phyloP scores from a whole-genome alignment of 1,139 yeast genomes.

The Candida glucosophila region DNA sequence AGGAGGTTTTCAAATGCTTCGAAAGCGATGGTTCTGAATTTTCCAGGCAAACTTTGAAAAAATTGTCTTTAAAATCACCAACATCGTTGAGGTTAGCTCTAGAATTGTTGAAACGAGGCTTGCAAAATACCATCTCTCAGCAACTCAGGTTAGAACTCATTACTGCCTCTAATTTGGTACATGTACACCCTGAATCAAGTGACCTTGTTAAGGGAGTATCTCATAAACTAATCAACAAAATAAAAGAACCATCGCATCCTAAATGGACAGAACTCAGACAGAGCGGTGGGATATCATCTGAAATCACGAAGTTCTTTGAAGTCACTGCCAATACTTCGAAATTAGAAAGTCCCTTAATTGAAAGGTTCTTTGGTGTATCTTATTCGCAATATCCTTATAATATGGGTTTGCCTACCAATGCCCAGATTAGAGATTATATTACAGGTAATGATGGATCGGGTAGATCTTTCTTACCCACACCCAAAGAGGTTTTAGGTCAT shows the following conservation, averaged over 20 bases:
- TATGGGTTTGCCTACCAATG: conserved; percentile 73
- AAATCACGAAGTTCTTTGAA: conserved; percentile 14
- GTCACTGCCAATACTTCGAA: conserved; percentile 21
- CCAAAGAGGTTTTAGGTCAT: conserved; percentile 52
- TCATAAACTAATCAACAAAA: conserved; percentile 60
- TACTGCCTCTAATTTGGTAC: conserved; percentile 72
- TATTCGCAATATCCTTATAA: conserved; percentile 62
- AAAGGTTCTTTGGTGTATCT: conserved; percentile 40
- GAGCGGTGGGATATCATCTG: conserved; percentile 12
- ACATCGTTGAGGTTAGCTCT: conserved; percentile 72
- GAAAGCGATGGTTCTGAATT: conserved; percentile 52
- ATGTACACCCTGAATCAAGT: conserved; percentile 41
- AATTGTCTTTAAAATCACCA: conserved; percentile 57
- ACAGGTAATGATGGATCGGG: conserved; percentile 58
- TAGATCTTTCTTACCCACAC: conserved; percentile 60
- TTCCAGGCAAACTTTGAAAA: conserved; percentile 51
- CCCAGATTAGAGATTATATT: conserved; percentile 47
- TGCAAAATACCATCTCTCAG: conserved; percentile 47
- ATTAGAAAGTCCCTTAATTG: conserved; percentile 31
- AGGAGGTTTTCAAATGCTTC: conserved; percentile 53
- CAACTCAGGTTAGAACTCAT: conserved; percentile 70
- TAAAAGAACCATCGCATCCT: conserved; percentile 43
- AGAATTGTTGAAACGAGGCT: conserved; percentile 60
- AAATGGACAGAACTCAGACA: conserved; percentile 32
- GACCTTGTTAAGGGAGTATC: conserved; percentile 73